Conservation (phyloP, 148 eudicot genomes). For the Nepenthes gracilis region DNA sequence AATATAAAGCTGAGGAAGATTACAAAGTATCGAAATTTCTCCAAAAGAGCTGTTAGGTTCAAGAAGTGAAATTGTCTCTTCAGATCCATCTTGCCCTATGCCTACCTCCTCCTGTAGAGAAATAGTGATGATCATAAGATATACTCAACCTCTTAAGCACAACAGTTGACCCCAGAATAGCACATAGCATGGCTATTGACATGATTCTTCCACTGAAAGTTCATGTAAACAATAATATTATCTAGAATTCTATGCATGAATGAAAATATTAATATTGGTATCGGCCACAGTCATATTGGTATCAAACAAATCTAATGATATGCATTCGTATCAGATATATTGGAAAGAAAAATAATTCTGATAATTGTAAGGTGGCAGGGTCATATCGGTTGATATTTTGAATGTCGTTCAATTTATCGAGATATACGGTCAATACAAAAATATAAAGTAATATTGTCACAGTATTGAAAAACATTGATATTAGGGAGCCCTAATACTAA, state of each 20-base stretch:
- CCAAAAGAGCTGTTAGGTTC: constrained; percentile 63
- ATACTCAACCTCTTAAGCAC: not conserved
- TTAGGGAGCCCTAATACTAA: too few species aligned
- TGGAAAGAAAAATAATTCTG: too few species aligned
- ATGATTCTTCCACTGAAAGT: not conserved
- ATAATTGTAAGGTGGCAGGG: too few species aligned
- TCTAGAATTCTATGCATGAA: not conserved
- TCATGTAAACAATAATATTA: not conserved
- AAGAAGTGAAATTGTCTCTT: constrained; percentile 40
- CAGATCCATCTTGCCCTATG: constrained; percentile 44
- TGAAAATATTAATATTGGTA: too few species aligned
- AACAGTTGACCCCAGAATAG: not conserved
- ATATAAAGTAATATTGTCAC: too few species aligned
- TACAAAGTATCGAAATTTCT: constrained; percentile 75
- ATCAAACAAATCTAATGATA: too few species aligned
- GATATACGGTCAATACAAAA: too few species aligned
- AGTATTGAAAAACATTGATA: too few species aligned
- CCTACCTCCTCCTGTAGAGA: constrained; percentile 67
- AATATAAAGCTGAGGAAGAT: constrained; percentile 77
- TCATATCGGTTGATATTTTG: too few species aligned
- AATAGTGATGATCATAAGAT: not conserved
- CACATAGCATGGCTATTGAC: not conserved
- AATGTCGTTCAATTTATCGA: too few species aligned
- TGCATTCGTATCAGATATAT: too few species aligned
- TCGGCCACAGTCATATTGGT: not conserved